Base-by-base conservation (phyloP, 208 protist species). In the Trypanosoma lewisi region DNA sequence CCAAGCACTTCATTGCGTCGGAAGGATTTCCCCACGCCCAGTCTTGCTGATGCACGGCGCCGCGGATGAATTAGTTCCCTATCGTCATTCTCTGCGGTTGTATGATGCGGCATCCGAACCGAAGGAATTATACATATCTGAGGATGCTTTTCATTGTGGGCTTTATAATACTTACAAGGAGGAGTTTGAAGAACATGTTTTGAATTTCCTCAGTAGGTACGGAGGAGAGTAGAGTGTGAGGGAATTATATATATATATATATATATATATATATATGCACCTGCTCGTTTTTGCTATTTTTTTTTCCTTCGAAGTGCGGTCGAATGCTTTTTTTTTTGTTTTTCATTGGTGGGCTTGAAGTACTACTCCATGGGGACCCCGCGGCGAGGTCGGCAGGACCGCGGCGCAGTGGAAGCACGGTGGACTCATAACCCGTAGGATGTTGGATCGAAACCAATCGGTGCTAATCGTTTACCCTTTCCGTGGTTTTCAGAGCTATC, bases 11-110 rank as follows among this genome's bases (percentile, higher is more conserved):
- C 87, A 96, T 72, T 82, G 87, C 37, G 87, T 97, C 42, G 44
- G 65, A n/a, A 80, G 71, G 37, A 75, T 97, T 34, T 68, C 85
- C 0, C 89, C 89, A 9, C 73, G 91, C 8, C 92, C 92, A 5
- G 52, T 97, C 4, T 60, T 97, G 53, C 63, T 97, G 8, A 95
- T 96, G 89, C 92, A 97, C 72, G 92, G 92, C 61, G 91, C 83
- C 23, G 75, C 61, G 7, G 92, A 97, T 65, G 89, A 85, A 4
- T 74, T 97, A 36, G 88, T 97, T 31, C 89, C 90, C 17, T 64
- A 74, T 36, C 75, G 81, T 34, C 92, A 97, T 70, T 94, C 92
- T 19, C 56, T 89, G 67, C 70, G 86, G 17, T 61, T 97, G 11
- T 95, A 79, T 60, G 75, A 87, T 36, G 53, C 67, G 5, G 92